Percentiles rank a stretch among this genome's conserved stretches.
These are phyloP conservation scores for Earliella scabrosa DNA, from an alignment of 1,284 basidiomycete genomes.

Conservation along the genomic window DNA sequence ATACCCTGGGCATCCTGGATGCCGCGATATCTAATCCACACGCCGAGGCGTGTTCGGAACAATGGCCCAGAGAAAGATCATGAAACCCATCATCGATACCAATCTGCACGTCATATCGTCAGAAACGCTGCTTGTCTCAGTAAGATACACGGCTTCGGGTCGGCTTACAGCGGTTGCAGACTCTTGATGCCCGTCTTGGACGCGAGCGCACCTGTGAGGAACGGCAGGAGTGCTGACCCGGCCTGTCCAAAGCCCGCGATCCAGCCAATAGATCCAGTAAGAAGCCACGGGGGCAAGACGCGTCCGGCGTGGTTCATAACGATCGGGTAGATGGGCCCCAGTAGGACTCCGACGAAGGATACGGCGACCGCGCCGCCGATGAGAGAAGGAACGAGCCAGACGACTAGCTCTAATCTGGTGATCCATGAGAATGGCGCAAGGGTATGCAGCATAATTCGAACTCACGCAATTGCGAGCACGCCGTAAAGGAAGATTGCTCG, in stretches of 20 bases:
- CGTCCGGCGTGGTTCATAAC: slow-evolving; percentile 53
- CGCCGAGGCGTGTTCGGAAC: slow-evolving; percentile 21
- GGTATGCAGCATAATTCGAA: not conserved
- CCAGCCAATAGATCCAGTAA: slow-evolving; percentile 63
- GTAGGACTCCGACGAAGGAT: slow-evolving; percentile 55
- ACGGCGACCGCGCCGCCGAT: slow-evolving; percentile 57
- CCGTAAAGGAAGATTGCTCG: slow-evolving; percentile 44
- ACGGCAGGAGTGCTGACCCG: slow-evolving; percentile 58
- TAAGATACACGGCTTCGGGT: not conserved
- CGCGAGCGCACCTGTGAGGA: slow-evolving; percentile 59
- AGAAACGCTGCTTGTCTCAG: not conserved
- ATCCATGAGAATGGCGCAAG: not conserved
- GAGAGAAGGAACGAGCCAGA: slow-evolving; percentile 67
- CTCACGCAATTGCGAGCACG: slow-evolving; percentile 40
- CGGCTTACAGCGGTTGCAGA: slow-evolving; percentile 27
- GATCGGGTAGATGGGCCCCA: slow-evolving; percentile 58
- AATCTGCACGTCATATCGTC: slow-evolving; percentile 9
- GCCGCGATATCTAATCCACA: no score
- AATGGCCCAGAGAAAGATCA: slow-evolving; percentile 28
- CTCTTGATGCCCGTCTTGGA: slow-evolving; percentile 42
- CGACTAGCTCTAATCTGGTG: slow-evolving; percentile 52
- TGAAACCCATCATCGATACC: slow-evolving; percentile 31
- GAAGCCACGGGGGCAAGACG: slow-evolving; percentile 53
- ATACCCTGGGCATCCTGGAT: no score
- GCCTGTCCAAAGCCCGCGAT: slow-evolving; percentile 58